Evolutionary conservation across 75 land plant genomes (phyloP), one percentile per base, ranked within the genome.

Genomic region (Picea sitchensis): DNA sequence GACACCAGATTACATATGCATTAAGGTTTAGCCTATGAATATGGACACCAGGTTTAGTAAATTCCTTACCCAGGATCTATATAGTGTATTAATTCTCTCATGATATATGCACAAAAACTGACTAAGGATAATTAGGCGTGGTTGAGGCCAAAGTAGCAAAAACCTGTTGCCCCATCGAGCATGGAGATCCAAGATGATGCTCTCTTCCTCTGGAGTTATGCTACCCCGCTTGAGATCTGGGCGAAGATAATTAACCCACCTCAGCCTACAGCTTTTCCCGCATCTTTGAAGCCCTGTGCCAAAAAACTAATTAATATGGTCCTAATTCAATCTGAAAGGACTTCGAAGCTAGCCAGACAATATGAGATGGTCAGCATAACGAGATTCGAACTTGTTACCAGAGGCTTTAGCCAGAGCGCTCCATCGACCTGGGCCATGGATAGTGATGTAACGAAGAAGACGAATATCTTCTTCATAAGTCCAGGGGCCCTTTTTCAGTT

Each of bases 201-300:
- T 82, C 85, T 90, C 91, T 58, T 90, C 91, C 32, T 88, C 90
- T 3, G 87, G 82, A 5, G 91, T 34, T 30, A 88, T 85, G 59
- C 90, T 77, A 2, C 91, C 90, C 76, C 88, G 88, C 82, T 85
- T 90, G 47, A 90, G 86, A 77, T 85, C 82, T 2, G 90, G 90
- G 14, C 89, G 87, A 76, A 90, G 81, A 60, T 90, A 90, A 64
- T 90, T 90, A 4, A 90, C 91, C 91, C 91, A 90, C n/a, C 91
- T 85, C 51, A 90, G 88, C 8, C 91, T 82, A 80, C 91, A 90
- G 78, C 91, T 90, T 79, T 90, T 90, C 54, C 91, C 91, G 58
- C 90, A 90, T 62, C 91, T 81, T 12, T 57, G 79, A 64, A 90
- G 81, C 15, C 91, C 91, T 8, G 90, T 81, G 76, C 84, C 56